Evolutionary conservation across 2,329 filamentous ascomycete genomes (phyloP).

Genomic region (Sporothrix euskadiensis): DNA sequence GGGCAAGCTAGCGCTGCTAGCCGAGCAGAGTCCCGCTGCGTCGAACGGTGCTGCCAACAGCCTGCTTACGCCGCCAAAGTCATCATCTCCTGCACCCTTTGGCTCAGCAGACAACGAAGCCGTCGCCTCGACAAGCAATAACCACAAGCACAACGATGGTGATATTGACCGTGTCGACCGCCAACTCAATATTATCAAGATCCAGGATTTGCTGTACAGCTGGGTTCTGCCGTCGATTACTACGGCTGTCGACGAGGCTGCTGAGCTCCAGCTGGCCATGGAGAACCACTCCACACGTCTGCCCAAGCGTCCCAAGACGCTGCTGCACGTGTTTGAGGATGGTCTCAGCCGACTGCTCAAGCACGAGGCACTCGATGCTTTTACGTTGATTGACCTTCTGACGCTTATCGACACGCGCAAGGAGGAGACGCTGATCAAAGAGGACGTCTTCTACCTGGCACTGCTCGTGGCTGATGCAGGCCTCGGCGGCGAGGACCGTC

Average conservation of each 20-base stretch:
- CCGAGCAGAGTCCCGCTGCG: conserved; percentile 49
- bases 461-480: conserved; percentile 61
- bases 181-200: conserved; percentile 66
- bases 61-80: conserved; percentile 20
- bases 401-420: conserved; percentile 63
- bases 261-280: conserved; percentile 74
- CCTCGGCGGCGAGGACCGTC: conserved; percentile 57
- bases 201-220: conserved; percentile 79
- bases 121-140: background rate
- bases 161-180: conserved; percentile 58
- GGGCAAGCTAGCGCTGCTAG: conserved; percentile 76
- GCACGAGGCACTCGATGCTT: conserved; percentile 68
- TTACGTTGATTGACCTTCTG: conserved; percentile 70
- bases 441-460: conserved; percentile 73
- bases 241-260: conserved; percentile 75
- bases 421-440: conserved; percentile 54
- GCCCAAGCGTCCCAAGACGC: conserved; percentile 61
- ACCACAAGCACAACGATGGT: conserved; percentile 29
- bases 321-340: conserved; percentile 71
- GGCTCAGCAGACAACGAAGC: background rate
- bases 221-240: conserved; percentile 67
- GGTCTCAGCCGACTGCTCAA: conserved; percentile 69
- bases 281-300: conserved; percentile 62
- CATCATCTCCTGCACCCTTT: conserved; percentile 8
- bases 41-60: conserved; percentile 32